These are phyloP conservation scores for Yamadazyma dushanensis DNA, from an alignment of 1,139 yeast species.

Conservation along the genomic window DNA sequence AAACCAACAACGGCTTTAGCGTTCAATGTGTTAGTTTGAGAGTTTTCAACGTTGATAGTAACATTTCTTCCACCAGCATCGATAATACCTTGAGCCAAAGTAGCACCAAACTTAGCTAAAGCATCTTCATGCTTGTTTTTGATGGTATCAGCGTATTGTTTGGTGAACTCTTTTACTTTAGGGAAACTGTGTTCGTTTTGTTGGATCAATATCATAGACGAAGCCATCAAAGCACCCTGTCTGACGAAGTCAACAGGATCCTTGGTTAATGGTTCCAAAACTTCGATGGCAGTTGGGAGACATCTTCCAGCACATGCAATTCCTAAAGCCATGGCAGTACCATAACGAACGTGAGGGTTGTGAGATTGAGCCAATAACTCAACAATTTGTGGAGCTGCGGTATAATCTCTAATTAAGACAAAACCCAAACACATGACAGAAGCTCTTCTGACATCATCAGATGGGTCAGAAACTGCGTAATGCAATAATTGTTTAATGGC, in stretches of 20 bases:
- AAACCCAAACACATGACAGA: constrained; percentile 95
- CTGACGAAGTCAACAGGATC: constrained; percentile 97
- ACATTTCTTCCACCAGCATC: constrained; percentile 99
- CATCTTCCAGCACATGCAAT: constrained; percentile 97
- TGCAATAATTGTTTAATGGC: constrained; percentile 88
- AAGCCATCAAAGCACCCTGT: constrained; percentile 94
- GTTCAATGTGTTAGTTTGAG: constrained; percentile 89
- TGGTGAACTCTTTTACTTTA: constrained; percentile 74
- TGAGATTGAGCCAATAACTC: constrained; percentile 91
- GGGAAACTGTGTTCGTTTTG: constrained; percentile 87
- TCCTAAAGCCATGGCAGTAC: constrained; percentile 96
- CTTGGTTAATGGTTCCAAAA: constrained; percentile 86
- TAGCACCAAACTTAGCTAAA: constrained; percentile 96
- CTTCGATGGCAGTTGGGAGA: constrained; percentile 83
- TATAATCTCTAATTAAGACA: constrained; percentile 83
- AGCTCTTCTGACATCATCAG: constrained; percentile 95
- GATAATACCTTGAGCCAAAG: constrained; percentile 94
- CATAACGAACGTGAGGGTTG: constrained; percentile 97
- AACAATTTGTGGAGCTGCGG: constrained; percentile 93
- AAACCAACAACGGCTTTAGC: constrained; percentile 91
- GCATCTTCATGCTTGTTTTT: constrained; percentile 94
- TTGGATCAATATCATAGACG: constrained; percentile 90
- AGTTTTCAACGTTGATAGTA: constrained; percentile 87
- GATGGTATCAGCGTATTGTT: constrained; percentile 71
- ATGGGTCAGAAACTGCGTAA: constrained; percentile 94